These are phyloP conservation scores for Annulohypoxylon maeteangense DNA, from an alignment of 495 filamentous ascomycete species.

Conservation along the genomic window DNA sequence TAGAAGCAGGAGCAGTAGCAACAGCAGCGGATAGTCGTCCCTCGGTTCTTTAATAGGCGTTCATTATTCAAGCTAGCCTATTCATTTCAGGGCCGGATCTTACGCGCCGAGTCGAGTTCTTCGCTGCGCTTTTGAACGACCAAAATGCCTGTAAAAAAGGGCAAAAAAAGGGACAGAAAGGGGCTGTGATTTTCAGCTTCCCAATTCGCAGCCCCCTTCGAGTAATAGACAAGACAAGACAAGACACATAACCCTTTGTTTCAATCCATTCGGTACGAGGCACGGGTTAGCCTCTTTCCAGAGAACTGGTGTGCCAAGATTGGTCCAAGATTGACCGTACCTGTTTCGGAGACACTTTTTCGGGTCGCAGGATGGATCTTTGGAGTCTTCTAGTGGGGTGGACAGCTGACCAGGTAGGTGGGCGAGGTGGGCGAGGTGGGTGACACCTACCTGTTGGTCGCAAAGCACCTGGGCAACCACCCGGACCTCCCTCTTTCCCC, in stretches of 20 bases:
- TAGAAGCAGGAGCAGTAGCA: not conserved
- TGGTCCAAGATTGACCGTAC: constrained; percentile 17
- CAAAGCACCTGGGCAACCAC: no score
- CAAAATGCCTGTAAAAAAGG: not conserved
- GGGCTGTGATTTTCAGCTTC: not conserved
- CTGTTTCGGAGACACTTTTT: constrained; percentile 25
- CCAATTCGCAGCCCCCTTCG: constrained; percentile 9
- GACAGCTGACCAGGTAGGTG: not conserved
- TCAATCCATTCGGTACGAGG: constrained; percentile 19
- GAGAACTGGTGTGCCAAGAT: constrained; percentile 19
- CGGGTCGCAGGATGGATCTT: constrained; percentile 15
- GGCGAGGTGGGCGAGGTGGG: no score
- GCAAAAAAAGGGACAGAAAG: constrained; percentile 5
- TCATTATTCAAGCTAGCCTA: constrained; percentile 33
- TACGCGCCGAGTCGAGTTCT: constrained; percentile 36
- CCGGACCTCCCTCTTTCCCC: no score
- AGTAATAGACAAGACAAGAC: constrained; percentile 15
- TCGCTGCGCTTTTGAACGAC: constrained; percentile 1
- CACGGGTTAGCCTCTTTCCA: constrained; percentile 16
- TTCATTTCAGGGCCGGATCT: constrained; percentile 31
- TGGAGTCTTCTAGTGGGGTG: constrained; percentile 17
- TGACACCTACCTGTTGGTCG: not conserved
- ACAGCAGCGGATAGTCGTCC: not conserved
- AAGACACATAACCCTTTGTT: constrained; percentile 26
- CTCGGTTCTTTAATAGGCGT: constrained; percentile 35